Base-by-base conservation (phyloP, 257 asterid species). In the Lavandula angustifolia region DNA sequence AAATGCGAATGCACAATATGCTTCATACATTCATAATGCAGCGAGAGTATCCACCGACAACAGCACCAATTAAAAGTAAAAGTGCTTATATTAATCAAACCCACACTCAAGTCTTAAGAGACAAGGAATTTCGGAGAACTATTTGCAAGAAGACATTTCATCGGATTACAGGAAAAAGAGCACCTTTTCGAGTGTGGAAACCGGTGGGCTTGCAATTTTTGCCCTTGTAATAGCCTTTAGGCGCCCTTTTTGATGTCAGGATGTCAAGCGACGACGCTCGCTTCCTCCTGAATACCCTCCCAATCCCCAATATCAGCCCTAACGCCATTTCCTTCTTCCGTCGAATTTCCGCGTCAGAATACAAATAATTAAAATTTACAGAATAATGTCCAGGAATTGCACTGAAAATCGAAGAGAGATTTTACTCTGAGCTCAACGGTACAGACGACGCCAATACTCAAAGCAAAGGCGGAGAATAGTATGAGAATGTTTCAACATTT, bases 121-220 rank as follows among this genome's bases (percentile, higher is more conserved):
- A 3, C 2, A 64, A 16, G 5, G 16, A 44, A 22, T 10, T 12
- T 10, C 3, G 2, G 54, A 52, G 1, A 3, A 52, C 0, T 53
- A 52, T 9, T 43, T 14, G 7, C 35, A 29, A 37, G 18, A 4
- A 47, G 43, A 49, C 7, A 67, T 55, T 44, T 18, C 50, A 18
- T 8, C 18, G 43, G 9, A 54, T 4, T 5, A 29, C 10, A 40
- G 27, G 11, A 50, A n/a, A 10, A 22, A 52, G n/a, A 33, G 10
- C 29, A 86, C 96, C 96, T 91, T 88, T 91, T 69, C 92, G 96
- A 75, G 98, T 88, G 78, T 88, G 96, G 34, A 88, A 88, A 68
- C 98, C 98, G 14, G 98, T 86, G 62, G 95, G 92, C 74, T 81
- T 86, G 94, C 96, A 91, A 67, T 81, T 81, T 56, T 88, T 91